These are phyloP conservation scores for Plantago lanceolata DNA, from an alignment of 305 asterid species.

Conservation along the genomic window DNA sequence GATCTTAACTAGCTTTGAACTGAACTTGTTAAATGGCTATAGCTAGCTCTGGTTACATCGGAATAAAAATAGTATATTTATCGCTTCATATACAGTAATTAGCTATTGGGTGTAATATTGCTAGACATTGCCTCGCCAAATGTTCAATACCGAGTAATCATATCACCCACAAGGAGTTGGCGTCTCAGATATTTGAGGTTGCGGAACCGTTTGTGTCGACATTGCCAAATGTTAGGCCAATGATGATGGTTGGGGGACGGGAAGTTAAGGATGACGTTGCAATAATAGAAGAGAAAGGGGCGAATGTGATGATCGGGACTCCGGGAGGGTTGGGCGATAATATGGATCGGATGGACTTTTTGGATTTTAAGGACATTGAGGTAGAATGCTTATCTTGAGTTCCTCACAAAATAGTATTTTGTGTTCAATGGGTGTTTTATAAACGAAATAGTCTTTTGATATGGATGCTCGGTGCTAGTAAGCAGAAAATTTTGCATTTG, in stretches of 20 bases:
- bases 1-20: too few species aligned
- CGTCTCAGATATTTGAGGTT: constrained; percentile 86
- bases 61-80: too few species aligned
- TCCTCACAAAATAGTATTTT: not conserved
- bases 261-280: constrained; percentile 69
- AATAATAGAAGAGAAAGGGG: constrained; percentile 82
- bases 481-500: not conserved
- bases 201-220: constrained; percentile 82
- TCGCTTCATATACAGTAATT: too few species aligned
- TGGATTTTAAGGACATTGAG: constrained; percentile 83
- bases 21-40: too few species aligned
- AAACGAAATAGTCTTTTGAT: not conserved
- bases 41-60: too few species aligned
- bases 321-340: constrained; percentile 87
- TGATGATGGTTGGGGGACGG: constrained; percentile 81
- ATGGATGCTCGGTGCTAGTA: not conserved
- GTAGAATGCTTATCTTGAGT: constrained; percentile 27
- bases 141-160: too few species aligned
- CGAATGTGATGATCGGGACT: constrained; percentile 77
- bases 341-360: constrained; percentile 73
- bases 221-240: constrained; percentile 57
- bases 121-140: too few species aligned
- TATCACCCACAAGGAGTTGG: constrained; percentile 90
- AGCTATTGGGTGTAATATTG: too few species aligned
- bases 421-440: not conserved